phyloP scores from a whole-genome alignment of 441 rosid genomes.

The Euphorbia neoarborescens region DNA sequence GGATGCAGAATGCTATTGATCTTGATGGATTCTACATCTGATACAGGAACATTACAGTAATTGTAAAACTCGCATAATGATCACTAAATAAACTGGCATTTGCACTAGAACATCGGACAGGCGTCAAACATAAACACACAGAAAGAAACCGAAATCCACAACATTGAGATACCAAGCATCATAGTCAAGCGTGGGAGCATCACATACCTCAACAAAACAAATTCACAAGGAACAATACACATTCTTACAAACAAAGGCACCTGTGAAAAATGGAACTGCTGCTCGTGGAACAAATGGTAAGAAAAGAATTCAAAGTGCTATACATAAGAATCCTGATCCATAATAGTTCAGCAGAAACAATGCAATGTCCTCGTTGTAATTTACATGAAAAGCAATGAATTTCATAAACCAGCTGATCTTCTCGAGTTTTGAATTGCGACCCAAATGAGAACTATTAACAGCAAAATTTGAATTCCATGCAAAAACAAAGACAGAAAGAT shows the following conservation, averaged over 20 bases:
- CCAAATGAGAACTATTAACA: neutral
- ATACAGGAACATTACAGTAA: neutral
- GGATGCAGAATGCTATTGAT: neutral
- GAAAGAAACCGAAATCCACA: neutral
- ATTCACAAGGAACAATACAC: neutral
- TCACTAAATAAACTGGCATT: neutral
- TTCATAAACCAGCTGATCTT: neutral
- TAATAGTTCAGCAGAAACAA: neutral
- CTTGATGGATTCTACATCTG: neutral
- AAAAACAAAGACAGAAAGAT: too few relatives aligned
- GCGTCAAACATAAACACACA: neutral
- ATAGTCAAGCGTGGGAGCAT: neutral
- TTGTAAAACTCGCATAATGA: neutral
- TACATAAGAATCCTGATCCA: neutral
- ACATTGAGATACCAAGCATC: neutral
- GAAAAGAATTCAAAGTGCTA: neutral
- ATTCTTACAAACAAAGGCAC: neutral
- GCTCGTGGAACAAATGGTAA: neutral
- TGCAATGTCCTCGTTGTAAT: neutral
- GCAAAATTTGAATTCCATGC: too few relatives aligned
- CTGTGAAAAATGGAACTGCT: neutral
- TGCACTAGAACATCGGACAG: neutral
- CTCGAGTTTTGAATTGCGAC: neutral
- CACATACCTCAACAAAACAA: neutral
- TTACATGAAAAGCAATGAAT: neutral